Conservation (phyloP, 2,329 filamentous ascomycete genomes). For the Dendrostoma leiphaemia region DNA sequence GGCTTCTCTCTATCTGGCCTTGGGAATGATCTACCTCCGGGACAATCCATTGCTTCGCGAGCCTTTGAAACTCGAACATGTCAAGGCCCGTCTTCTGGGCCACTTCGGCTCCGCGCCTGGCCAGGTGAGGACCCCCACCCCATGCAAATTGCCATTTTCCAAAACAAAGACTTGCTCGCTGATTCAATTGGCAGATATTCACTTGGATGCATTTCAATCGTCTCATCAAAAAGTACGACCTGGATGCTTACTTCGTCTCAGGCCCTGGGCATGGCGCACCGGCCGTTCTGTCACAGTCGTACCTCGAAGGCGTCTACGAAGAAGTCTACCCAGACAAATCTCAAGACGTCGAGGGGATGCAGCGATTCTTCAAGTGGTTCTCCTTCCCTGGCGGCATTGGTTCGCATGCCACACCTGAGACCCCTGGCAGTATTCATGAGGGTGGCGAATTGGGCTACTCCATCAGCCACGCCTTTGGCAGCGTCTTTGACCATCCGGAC, state of each 20-base stretch:
- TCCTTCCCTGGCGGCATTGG: conserved; percentile 79
- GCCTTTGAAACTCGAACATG: conserved; percentile 65
- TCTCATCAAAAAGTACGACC: conserved; percentile 75
- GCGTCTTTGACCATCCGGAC: conserved; percentile 72
- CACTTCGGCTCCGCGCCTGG: conserved; percentile 81
- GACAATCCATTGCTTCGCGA: conserved; percentile 71
- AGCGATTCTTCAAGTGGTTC: conserved; percentile 79
- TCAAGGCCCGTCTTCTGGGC: conserved; percentile 72
- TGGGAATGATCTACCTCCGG: conserved; percentile 79
- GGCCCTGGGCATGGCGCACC: conserved; percentile 78
- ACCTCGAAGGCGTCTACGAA: conserved; percentile 74
- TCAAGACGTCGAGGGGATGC: conserved; percentile 66
- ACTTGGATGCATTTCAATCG: conserved; percentile 82
- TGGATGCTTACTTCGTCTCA: conserved; percentile 71
- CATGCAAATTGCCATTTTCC: too few species aligned
- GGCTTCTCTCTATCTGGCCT: conserved; percentile 70
- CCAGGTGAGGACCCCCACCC: conserved; percentile 41
- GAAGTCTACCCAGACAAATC: conserved; percentile 75
- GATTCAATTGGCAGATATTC: conserved; percentile 49
- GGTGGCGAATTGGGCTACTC: conserved; percentile 82
- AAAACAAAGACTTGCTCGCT: too few species aligned
- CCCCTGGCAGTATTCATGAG: conserved; percentile 74
- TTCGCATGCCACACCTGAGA: conserved; percentile 76
- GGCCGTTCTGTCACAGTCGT: conserved; percentile 72
- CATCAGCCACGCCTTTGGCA: conserved; percentile 74